Base-by-base conservation (phyloP, 164 flowering plant species). In the Liquidambar formosana region DNA sequence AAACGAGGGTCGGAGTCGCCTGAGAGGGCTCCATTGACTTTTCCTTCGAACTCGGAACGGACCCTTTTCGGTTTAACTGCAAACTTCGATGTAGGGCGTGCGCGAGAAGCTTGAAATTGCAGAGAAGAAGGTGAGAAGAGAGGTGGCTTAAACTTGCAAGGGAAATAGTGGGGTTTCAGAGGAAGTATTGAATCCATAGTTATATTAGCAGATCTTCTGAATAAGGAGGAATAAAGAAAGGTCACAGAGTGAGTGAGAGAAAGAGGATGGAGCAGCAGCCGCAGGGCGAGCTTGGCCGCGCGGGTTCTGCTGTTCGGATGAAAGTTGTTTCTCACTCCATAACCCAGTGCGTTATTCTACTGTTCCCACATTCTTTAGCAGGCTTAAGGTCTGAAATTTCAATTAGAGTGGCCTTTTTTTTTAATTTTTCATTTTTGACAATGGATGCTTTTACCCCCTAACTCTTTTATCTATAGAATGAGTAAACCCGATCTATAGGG, bases 1-100 rank as follows among this genome's bases (percentile, higher is more conserved):
- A 63, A 78, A 59, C 89, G 89, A 19, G 83, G 78, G 81, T 89
- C 91, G 27, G 74, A 68, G 46, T 89, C 94, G 11, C 79, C 78
- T 27, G 79, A 82, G 14, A 81, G 77, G 25, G 78, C 80, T 58
- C 89, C 91, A 63, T 89, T 86, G 28, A 78, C 63, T 71, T 71
- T 83, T 16, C 57, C 75, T 1, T 86, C 81, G 44, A 83, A 63
- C 71, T 86, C 86, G 65, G 83, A 84, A 25, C 75, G 85, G 57
- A 76, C 65, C 43, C 44, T 64, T 27, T 33, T 45, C 9, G 25
- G 63, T 41, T 68, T 70, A 38, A 49, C 18, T 15, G 51, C 69
- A n/a, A 23, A 66, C 5, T 44, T n/a, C 1, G 69, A 38, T 12
- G 21, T 56, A 14, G 41, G 23, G 13, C 47, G 69, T 26, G 68